Evolutionary conservation across 306 rosid species (phyloP).

Genomic region (Pueraria montana): DNA sequence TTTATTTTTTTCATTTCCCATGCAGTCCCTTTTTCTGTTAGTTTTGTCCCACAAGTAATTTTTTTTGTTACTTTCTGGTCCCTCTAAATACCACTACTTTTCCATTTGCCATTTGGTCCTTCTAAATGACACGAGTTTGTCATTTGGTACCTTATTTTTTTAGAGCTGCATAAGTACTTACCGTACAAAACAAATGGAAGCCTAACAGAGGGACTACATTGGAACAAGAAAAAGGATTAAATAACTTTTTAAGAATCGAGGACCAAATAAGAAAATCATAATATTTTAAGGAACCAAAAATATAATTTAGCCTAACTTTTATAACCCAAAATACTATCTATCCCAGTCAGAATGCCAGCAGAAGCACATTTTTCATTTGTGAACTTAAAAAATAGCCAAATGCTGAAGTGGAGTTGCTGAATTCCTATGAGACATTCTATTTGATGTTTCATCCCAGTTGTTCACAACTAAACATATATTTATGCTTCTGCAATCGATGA

Average conservation of each 20-base stretch:
- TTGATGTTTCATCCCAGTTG: background rate
- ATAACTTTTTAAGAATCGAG: background rate
- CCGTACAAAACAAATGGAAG: background rate
- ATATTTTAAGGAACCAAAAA: background rate
- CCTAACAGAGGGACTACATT: background rate
- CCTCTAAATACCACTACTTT: background rate
- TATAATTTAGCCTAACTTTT: background rate
- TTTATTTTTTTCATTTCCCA: background rate
- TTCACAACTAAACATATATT: background rate
- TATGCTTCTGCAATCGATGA: constrained; percentile 3
- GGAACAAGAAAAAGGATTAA: background rate
- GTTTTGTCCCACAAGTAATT: background rate
- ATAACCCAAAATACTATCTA: background rate
- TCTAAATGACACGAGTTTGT: background rate
- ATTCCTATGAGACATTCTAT: background rate
- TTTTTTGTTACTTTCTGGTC: background rate
- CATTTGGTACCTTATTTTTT: background rate
- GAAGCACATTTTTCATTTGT: background rate
- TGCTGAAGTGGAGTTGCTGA: background rate
- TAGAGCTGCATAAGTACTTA: background rate
- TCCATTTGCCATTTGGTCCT: background rate
- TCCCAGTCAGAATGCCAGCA: background rate
- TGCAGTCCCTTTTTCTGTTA: background rate
- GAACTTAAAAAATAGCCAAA: constrained; percentile 3
- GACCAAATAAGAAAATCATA: background rate